Evolutionary conservation across 2,329 filamentous ascomycete species (phyloP).

Genomic region (Phyllosticta citrichinensis): DNA sequence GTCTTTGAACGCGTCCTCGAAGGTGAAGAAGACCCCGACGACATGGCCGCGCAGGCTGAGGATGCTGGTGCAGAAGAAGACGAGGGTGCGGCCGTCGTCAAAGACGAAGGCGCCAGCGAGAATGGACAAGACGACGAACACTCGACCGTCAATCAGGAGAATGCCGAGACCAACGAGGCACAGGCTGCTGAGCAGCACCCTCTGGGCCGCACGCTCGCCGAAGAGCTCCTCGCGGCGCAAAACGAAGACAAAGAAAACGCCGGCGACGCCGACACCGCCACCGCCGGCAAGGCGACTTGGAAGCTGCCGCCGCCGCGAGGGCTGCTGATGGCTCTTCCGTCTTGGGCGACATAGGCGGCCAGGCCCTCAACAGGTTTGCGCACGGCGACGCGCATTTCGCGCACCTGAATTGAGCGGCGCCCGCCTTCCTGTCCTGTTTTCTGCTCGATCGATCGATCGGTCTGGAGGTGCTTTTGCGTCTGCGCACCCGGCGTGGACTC

Average conservation of each 20-base stretch:
- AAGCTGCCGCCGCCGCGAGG: not conserved
- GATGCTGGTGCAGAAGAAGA: not conserved
- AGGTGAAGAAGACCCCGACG: not conserved
- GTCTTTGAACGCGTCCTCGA: constrained; percentile 4
- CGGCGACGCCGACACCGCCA: too few species aligned
- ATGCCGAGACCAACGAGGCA: not conserved
- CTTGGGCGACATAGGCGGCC: not conserved
- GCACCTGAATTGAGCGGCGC: too few species aligned
- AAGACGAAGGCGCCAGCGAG: not conserved
- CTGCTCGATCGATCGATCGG: not conserved
- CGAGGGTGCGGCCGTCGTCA: not conserved
- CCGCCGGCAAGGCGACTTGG: not conserved
- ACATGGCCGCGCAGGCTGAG: not conserved
- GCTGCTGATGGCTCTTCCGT: not conserved
- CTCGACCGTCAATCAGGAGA: constrained; percentile 73
- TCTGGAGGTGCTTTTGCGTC: too few species aligned
- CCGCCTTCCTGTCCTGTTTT: too few species aligned
- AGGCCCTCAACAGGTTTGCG: not conserved
- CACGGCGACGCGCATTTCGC: too few species aligned
- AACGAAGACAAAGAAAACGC: not conserved
- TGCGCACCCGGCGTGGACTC: too few species aligned
- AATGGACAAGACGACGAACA: constrained; percentile 80
- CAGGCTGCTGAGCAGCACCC: not conserved
- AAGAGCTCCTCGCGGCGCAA: not conserved
- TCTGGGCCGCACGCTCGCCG: not conserved